Base-by-base conservation (phyloP, 805 yeast genomes). In the Kodamaea fukazawae region DNA sequence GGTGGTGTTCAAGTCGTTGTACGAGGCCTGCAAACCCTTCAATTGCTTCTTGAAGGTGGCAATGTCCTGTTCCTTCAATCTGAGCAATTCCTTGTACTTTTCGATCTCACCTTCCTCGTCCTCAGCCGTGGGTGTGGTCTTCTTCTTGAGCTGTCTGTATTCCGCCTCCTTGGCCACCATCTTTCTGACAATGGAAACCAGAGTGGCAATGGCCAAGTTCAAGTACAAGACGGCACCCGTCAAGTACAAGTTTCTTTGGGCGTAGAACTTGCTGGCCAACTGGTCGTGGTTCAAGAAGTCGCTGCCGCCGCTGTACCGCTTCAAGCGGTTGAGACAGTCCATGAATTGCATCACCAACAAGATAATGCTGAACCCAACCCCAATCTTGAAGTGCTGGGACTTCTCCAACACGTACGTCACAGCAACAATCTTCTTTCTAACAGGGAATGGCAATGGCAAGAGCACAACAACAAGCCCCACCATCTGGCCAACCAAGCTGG, bases 141-240 rank as follows among this genome's bases (percentile, higher is more conserved):
- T 23, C 23, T 44, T n/a, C 40, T 44, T 28, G 39, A 60, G 32
- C 34, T 45, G 28, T 39, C 72, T 51, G 45, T 42, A 58, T 27
- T 54, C 59, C 7, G 53, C 41, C 40, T 67, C 69, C 67, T 63
- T 76, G 58, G 50, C 64, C 29, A 78, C 76, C 57, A 80, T 61
- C 55, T 78, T 75, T 44, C 65, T 67, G 34, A 79, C 67, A 38
- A 80, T 70, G 28, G 72, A 69, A 47, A 74, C 62, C 34, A 78
- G 76, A 0, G 82, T 77, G 27, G 68, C 70, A 41, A 79, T 78
- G 7, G 81, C 76, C 34, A 79, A 47, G 42, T 63, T 67, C 50
- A 78, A 69, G 57, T 76, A 80, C 43, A 80, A 57, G 4, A 79
- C 80, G 7, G 81, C 82, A 7, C 86, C 86, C 11, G 79, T 71